phyloP scores from a whole-genome alignment of 2,329 filamentous ascomycete genomes.

The Aspergillus transmontanensis region DNA sequence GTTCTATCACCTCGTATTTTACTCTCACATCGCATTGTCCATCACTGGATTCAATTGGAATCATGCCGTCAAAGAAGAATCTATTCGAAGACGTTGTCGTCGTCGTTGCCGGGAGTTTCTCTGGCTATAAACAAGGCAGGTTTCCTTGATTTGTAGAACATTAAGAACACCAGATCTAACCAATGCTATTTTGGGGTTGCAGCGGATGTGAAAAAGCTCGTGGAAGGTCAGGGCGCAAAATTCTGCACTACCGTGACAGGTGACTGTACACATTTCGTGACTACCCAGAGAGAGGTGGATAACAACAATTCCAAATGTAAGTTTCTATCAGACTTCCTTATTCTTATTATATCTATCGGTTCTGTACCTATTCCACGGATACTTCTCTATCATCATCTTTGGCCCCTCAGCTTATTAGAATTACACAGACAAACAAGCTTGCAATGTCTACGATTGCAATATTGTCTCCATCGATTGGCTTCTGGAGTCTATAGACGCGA shows the following conservation, averaged over 20 bases:
- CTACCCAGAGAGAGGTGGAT: conserved; percentile 40
- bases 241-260: conserved; percentile 33
- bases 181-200: conserved; percentile 1
- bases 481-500: conserved; percentile 53
- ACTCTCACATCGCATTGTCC: not conserved
- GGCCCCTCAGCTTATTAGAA: conserved; percentile 43
- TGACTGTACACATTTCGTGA: conserved; percentile 42
- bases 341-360: not conserved
- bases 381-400: not conserved
- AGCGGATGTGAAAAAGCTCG: conserved; percentile 23
- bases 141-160: not conserved
- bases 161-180: conserved; percentile 9
- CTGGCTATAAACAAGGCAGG: conserved; percentile 54
- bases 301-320: conserved; percentile 39
- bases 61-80: not conserved
- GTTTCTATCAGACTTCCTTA: conserved; percentile 19
- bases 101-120: conserved; percentile 64
- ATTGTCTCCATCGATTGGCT: conserved; percentile 67
- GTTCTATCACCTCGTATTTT: not conserved
- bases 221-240: conserved; percentile 38
- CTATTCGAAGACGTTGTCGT: conserved; percentile 44
- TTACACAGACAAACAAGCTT: conserved; percentile 56
- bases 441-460: conserved; percentile 50
- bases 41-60: not conserved
- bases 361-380: not conserved